Evolutionary conservation across 305 asterid species (phyloP).

Genomic region (Fraxinus sp.): DNA sequence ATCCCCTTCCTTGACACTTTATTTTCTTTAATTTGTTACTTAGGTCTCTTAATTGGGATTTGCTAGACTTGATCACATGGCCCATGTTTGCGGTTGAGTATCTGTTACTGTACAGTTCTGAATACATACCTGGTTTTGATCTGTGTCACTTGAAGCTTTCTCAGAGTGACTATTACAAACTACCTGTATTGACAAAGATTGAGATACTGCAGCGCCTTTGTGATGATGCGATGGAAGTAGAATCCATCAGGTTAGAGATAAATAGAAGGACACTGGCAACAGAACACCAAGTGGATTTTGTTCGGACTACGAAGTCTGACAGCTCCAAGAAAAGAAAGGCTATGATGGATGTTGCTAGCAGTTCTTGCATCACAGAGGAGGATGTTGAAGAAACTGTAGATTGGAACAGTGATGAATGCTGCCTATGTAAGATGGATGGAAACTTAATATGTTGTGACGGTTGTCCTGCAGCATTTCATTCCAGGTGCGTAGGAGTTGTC

Average conservation of each 20-base stretch:
- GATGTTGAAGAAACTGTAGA: slow-evolving; percentile 55
- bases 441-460: slow-evolving; percentile 94
- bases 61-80: slow-evolving; percentile 90
- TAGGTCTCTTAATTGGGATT: slow-evolving; percentile 93
- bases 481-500: slow-evolving; percentile 85
- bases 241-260: slow-evolving; percentile 64
- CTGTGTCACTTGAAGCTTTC: slow-evolving; percentile 50
- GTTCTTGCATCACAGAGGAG: slow-evolving; percentile 67
- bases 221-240: slow-evolving; percentile 82
- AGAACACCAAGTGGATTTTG: slow-evolving; percentile 51
- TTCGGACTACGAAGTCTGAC: slow-evolving; percentile 42
- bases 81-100: slow-evolving; percentile 83
- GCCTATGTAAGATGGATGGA: slow-evolving; percentile 95
- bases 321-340: slow-evolving; percentile 60
- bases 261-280: slow-evolving; percentile 56
- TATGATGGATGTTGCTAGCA: slow-evolving; percentile 47
- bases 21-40: slow-evolving; percentile 22
- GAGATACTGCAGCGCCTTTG: slow-evolving; percentile 79
- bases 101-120: slow-evolving; percentile 66
- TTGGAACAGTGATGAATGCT: slow-evolving; percentile 86
- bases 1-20: slow-evolving; percentile 21
- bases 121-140: slow-evolving; percentile 58
- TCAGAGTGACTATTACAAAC: slow-evolving; percentile 60
- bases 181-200: slow-evolving; percentile 63
- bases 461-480: slow-evolving; percentile 94